Evolutionary conservation across 768 basidiomycete genomes (phyloP).

Genomic region (Termitomyces sp.): DNA sequence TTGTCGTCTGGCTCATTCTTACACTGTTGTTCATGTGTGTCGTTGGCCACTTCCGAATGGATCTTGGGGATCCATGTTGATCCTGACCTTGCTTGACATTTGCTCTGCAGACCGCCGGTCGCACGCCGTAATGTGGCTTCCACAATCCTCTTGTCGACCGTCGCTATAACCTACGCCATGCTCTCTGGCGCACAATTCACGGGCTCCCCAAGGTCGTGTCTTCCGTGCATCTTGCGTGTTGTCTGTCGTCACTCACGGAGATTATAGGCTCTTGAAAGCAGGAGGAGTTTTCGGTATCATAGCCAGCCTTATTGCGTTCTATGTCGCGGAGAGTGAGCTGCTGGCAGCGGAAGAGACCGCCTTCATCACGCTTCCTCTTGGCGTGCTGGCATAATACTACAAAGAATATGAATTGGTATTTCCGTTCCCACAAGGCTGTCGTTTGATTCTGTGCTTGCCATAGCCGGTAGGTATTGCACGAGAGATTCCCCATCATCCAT

Average conservation of each 20-base stretch:
- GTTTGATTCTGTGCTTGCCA: no score
- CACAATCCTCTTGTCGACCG: conserved; percentile 17
- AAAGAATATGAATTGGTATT: no score
- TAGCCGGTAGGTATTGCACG: no score
- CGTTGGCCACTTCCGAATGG: neutral
- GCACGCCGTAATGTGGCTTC: conserved; percentile 20
- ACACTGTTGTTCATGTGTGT: conserved; percentile 58
- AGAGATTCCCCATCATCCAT: no score
- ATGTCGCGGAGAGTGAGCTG: conserved; percentile 24
- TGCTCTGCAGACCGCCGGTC: conserved; percentile 16
- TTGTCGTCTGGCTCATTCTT: conserved; percentile 61
- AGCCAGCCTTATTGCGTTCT: conserved; percentile 25
- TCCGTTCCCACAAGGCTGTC: no score
- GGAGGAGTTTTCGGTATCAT: conserved; percentile 26
- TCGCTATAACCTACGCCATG: conserved; percentile 22
- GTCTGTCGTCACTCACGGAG: neutral
- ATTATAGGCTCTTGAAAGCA: conserved; percentile 15
- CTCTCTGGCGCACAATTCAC: conserved; percentile 19
- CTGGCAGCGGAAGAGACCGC: conserved; percentile 23
- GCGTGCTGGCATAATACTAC: conserved; percentile 4
- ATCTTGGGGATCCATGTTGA: no score
- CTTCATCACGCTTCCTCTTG: conserved; percentile 20
- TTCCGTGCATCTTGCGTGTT: neutral
- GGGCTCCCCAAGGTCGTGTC: conserved; percentile 11
- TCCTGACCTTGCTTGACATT: no score